Evolutionary conservation across 352 stramenopile genomes (phyloP).

Genomic region (Achlya hypogyna): DNA sequence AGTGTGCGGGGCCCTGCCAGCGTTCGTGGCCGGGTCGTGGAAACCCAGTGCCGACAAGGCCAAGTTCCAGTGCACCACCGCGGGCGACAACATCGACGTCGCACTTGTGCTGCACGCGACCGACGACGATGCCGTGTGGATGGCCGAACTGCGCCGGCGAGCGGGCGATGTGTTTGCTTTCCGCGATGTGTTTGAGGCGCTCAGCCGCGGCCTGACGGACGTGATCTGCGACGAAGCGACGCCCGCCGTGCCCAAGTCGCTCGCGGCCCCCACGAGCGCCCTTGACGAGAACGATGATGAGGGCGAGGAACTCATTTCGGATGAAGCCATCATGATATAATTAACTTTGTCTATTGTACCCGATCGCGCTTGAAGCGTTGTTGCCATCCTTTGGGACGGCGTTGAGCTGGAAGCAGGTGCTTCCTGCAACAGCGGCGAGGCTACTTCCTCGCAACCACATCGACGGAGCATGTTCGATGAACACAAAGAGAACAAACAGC

Average conservation of each 20-base stretch:
- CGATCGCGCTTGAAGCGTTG: too few species aligned
- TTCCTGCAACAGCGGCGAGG: too few species aligned
- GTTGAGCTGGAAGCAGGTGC: too few species aligned
- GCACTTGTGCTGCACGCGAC: constrained; percentile 41
- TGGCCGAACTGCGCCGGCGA: constrained; percentile 13
- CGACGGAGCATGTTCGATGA: too few species aligned
- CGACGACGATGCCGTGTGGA: constrained; percentile 24
- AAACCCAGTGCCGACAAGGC: constrained; percentile 2
- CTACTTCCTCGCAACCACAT: too few species aligned
- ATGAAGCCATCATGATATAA: constrained; percentile 80
- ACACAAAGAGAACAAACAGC: too few species aligned
- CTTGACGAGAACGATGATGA: constrained; percentile 25
- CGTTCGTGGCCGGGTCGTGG: not conserved
- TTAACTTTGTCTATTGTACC: too few species aligned
- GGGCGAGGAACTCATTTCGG: constrained; percentile 63
- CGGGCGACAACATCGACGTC: constrained; percentile 1
- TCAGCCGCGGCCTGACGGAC: constrained; percentile 1
- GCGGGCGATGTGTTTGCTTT: constrained; percentile 18
- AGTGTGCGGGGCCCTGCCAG: not conserved
- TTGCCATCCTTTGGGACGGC: too few species aligned
- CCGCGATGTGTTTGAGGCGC: constrained; percentile 4
- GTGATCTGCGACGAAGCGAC: constrained; percentile 4
- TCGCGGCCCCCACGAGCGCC: not conserved
- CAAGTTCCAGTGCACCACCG: constrained; percentile 1
- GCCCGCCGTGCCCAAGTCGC: not conserved